Evolutionary conservation across 306 rosid species (phyloP), one percentile per base, ranked within the genome.

Genomic region (Crataegus laevigata): DNA sequence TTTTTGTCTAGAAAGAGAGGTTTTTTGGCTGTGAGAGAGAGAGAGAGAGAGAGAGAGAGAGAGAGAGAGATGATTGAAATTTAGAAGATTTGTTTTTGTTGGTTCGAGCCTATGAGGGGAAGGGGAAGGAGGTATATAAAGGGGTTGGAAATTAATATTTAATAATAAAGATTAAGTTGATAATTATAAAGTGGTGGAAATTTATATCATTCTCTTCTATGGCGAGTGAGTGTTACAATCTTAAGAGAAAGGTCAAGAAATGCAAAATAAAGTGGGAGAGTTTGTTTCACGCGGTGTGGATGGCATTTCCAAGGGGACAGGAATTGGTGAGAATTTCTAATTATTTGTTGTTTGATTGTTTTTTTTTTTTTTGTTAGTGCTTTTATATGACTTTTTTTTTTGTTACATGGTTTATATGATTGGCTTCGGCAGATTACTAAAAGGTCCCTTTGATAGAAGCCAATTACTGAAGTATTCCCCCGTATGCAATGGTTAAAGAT

Each of bases 91-190:
- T 32, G 40, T 18, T 15, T 54, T 52, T 13, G 70, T 34, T 43
- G 59, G 77, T 43, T 60, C 61, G 81, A 81, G 74, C 51, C n/a
- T 54, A 25, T 38, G 78, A 43, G 58, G 18, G 24, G 51, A 42
- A 58, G 74, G 47, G 73, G 11, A 42, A 43, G n/a, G 78, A 64
- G 78, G 79, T 74, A 82, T 82, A 43, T 82, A 85, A 82, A 79
- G 86, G 80, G 71, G 29, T 0, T 54, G 29, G 61, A 82, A 73
- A 78, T 84, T 51, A 78, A 75, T 76, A 76, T 60, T 74, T 64
- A 69, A 67, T 69, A 32, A 81, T 29, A 55, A 71, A 19, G 47
- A 52, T 60, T 68, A 68, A 66, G 66, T 5, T 57, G 67, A 69
- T 40, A 74, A 78, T 69, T 51, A 36, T 32, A 12, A 24, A 25